Evolutionary conservation across 2,329 filamentous ascomycete genomes (phyloP).

Genomic region (Monosporascus ibericus): DNA sequence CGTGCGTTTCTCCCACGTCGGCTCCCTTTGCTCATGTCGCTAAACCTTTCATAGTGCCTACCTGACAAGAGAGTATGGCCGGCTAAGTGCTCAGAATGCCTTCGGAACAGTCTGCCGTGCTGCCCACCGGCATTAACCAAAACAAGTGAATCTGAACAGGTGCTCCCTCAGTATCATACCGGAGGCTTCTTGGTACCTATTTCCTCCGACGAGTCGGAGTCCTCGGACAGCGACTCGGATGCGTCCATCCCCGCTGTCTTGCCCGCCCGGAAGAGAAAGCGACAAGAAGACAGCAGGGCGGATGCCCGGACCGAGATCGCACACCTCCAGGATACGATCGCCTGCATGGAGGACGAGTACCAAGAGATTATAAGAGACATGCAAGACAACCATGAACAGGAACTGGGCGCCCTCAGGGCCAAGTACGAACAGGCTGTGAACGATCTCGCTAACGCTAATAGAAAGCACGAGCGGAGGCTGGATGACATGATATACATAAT

Average conservation of each 20-base stretch:
- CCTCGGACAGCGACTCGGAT: background rate
- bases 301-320: background rate
- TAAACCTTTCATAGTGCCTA: background rate
- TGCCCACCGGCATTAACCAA: background rate
- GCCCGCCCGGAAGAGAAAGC: background rate
- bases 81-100: background rate
- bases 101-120: background rate
- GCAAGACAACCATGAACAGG: background rate
- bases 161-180: background rate
- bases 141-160: background rate
- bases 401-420: background rate
- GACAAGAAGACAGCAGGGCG: background rate
- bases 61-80: background rate
- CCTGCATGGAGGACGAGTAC: background rate
- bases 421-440: background rate
- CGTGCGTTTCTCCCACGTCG: background rate
- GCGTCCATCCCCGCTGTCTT: background rate
- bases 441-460: background rate
- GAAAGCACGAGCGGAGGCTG: background rate
- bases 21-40: background rate
- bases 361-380: background rate
- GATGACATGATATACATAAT: background rate
- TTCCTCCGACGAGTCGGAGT: background rate
- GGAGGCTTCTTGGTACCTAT: background rate
- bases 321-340: background rate